These are phyloP conservation scores for Alternaria sp. DNA, from an alignment of 2,329 filamentous ascomycete genomes.

Conservation along the genomic window DNA sequence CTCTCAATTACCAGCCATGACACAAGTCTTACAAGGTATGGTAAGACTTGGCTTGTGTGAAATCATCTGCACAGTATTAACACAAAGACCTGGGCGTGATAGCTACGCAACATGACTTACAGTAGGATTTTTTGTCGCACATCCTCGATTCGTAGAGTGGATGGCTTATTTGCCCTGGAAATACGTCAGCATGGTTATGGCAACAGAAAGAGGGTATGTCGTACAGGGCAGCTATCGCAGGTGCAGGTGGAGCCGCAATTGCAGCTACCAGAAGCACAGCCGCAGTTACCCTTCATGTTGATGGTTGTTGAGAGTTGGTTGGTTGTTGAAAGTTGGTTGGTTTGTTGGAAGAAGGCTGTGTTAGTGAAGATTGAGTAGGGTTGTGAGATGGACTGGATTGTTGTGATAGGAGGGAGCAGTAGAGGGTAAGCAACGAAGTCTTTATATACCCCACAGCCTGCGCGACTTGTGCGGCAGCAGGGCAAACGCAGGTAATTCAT, in stretches of 20 bases:
- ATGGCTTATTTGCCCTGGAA: slow-evolving; percentile 31
- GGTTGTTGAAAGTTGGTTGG: slow-evolving; percentile 8
- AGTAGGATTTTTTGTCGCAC: background rate
- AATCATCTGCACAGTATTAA: slow-evolving; percentile 9
- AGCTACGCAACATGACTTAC: slow-evolving; percentile 5
- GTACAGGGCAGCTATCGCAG: slow-evolving; percentile 42
- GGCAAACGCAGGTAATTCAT: background rate
- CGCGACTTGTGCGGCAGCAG: slow-evolving; percentile 33
- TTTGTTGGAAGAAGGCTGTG: slow-evolving; percentile 1
- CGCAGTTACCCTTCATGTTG: slow-evolving; percentile 37
- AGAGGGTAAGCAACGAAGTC: background rate
- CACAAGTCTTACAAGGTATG: background rate
- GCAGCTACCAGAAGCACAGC: slow-evolving; percentile 36
- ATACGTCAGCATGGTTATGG: background rate
- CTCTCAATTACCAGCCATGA: background rate
- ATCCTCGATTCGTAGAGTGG: background rate
- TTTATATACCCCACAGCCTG: slow-evolving; percentile 29
- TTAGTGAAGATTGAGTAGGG: slow-evolving; percentile 1
- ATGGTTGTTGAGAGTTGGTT: slow-evolving; percentile 10
- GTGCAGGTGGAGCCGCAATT: slow-evolving; percentile 37
- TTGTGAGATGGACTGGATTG: background rate
- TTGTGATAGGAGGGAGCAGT: background rate
- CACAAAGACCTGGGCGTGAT: background rate
- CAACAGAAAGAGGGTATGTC: slow-evolving; percentile 1
- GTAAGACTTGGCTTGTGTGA: background rate